phyloP scores from a whole-genome alignment of 257 asterid species.

The Petunia axillaris region DNA sequence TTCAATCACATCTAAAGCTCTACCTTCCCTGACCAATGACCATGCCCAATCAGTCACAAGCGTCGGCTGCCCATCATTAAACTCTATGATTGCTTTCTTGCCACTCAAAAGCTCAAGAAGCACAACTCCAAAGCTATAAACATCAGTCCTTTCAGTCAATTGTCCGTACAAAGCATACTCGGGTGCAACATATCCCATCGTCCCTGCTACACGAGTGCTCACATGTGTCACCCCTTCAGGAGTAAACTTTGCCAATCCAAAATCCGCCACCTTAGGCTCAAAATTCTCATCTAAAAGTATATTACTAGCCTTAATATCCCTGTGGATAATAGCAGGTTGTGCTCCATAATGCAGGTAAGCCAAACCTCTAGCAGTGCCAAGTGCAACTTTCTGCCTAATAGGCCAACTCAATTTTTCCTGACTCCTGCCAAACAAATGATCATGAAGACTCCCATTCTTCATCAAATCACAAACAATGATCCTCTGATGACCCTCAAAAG shows the following conservation, averaged over 20 bases:
- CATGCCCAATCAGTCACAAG: slow-evolving; percentile 93
- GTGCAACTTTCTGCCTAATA: slow-evolving; percentile 68
- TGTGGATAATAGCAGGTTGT: slow-evolving; percentile 69
- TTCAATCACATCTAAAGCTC: slow-evolving; percentile 66
- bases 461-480: slow-evolving; percentile 85
- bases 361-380: slow-evolving; percentile 84
- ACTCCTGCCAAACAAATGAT: slow-evolving; percentile 62
- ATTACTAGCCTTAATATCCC: slow-evolving; percentile 88
- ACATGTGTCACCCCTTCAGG: slow-evolving; percentile 84
- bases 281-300: slow-evolving; percentile 79
- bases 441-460: slow-evolving; percentile 85
- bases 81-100: slow-evolving; percentile 65
- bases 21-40: slow-evolving; percentile 72
- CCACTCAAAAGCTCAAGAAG: slow-evolving; percentile 92
- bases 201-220: slow-evolving; percentile 96
- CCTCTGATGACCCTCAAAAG: slow-evolving; percentile 81
- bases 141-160: slow-evolving; percentile 83
- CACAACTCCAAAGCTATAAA: slow-evolving; percentile 84
- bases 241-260: slow-evolving; percentile 82
- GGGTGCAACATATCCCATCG: slow-evolving; percentile 90
- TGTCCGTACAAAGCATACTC: slow-evolving; percentile 92
- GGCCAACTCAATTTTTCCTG: slow-evolving; percentile 73
- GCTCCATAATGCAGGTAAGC: slow-evolving; percentile 88
- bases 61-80: slow-evolving; percentile 59
- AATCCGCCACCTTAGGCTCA: slow-evolving; percentile 87